Conservation (phyloP, 148 eudicot genomes). For the Chenopodium quinoa region DNA sequence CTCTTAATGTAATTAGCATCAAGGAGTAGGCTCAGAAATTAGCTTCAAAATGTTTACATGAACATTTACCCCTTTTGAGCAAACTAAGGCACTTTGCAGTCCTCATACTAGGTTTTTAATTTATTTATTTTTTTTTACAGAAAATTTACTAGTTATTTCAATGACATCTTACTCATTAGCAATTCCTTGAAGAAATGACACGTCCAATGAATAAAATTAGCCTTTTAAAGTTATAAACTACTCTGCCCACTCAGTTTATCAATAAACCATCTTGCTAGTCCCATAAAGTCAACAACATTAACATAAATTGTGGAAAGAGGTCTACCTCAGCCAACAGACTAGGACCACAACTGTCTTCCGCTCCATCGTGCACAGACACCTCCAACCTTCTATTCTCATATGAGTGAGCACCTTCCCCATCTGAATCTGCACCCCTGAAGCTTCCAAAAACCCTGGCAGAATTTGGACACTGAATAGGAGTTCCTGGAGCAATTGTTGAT, state of each 20-base stretch:
- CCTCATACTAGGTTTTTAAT: no score
- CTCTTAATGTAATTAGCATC: not conserved
- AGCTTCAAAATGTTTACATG: not conserved
- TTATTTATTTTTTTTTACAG: no score
- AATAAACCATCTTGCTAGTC: not conserved
- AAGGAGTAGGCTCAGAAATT: not conserved
- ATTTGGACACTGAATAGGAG: constrained; percentile 51
- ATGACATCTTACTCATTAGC: no score
- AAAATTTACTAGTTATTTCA: no score
- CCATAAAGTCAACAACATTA: not conserved
- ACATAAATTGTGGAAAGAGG: not conserved
- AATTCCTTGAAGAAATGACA: not conserved
- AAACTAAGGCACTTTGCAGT: not conserved
- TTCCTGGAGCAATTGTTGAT: constrained; percentile 62
- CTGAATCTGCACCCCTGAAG: constrained; percentile 34
- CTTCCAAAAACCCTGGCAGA: constrained; percentile 38
- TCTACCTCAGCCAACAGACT: constrained; percentile 55
- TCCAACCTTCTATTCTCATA: constrained; percentile 34
- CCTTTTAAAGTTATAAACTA: not conserved
- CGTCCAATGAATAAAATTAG: not conserved
- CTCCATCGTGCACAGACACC: constrained; percentile 20
- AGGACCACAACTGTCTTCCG: constrained; percentile 32
- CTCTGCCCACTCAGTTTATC: not conserved
- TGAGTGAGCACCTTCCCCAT: constrained; percentile 39
- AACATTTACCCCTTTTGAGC: not conserved